A percentile compares a stretch with the other conserved stretches of the same genome.
These are phyloP conservation scores for Saitozyma sp. DNA, from an alignment of 768 basidiomycete species.

Conservation along the genomic window DNA sequence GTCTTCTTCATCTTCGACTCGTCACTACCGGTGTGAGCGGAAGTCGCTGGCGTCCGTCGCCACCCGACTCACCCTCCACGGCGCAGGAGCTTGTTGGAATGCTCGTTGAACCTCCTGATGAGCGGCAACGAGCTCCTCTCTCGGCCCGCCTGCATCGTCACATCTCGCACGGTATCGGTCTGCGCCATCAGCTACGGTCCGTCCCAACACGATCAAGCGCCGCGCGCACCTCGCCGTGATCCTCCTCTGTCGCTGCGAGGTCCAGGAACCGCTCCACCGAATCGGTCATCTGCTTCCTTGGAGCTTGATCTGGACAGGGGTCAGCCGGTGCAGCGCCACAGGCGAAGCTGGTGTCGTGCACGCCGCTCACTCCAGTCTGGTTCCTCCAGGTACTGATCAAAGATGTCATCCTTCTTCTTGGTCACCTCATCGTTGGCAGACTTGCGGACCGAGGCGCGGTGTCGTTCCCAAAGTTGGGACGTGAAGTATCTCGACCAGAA, in stretches of 20 bases:
- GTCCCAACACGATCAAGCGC: neutral
- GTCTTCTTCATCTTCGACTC: neutral
- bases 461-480: constrained; percentile 90
- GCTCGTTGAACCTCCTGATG: constrained; percentile 96
- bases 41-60: neutral
- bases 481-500: constrained; percentile 98
- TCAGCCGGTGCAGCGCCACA: constrained; percentile 1
- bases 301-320: constrained; percentile 25
- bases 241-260: constrained; percentile 82
- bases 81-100: constrained; percentile 80
- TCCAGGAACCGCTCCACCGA: constrained; percentile 75
- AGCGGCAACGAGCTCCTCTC: constrained; percentile 84
- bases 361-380: constrained; percentile 79
- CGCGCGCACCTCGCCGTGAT: constrained; percentile 74
- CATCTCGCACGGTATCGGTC: constrained; percentile 85
- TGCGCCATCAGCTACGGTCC: constrained; percentile 44
- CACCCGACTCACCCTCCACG: constrained; percentile 29
- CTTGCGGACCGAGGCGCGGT: constrained; percentile 86
- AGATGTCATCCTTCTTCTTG: constrained; percentile 86
- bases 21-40: neutral
- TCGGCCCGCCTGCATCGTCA: constrained; percentile 94
- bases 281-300: constrained; percentile 18
- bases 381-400: constrained; percentile 93
- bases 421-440: constrained; percentile 69
- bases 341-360: neutral